Percentiles rank a stretch among this genome's conserved stretches.
Evolutionary conservation across 1,284 basidiomycete genomes (phyloP).

Genomic region (Trametes sp.): DNA sequence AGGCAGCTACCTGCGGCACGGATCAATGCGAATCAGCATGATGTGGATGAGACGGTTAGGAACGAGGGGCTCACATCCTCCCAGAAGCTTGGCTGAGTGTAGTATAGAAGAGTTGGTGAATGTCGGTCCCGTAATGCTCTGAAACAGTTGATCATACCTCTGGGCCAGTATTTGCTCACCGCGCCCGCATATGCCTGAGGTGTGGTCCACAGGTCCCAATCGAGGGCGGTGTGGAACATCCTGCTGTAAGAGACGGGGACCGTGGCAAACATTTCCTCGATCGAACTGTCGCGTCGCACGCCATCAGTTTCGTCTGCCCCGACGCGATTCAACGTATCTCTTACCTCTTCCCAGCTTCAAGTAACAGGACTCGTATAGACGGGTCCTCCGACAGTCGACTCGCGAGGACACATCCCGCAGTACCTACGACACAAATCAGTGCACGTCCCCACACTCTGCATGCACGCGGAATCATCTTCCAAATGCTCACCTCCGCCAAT

Average conservation of each 20-base stretch:
- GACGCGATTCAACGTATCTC: slow-evolving; percentile 10
- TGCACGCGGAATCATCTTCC: neutral
- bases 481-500: slow-evolving; percentile 62
- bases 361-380: slow-evolving; percentile 60
- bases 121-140: no score
- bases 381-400: slow-evolving; percentile 68
- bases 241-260: slow-evolving; percentile 36
- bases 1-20: slow-evolving; percentile 61
- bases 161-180: slow-evolving; percentile 62
- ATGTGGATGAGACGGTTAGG: neutral
- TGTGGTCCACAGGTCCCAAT: slow-evolving; percentile 61
- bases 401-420: slow-evolving; percentile 74
- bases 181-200: slow-evolving; percentile 58
- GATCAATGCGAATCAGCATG: neutral
- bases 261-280: slow-evolving; percentile 28
- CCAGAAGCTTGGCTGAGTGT: slow-evolving; percentile 65
- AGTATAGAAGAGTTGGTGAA: no score
- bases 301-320: neutral
- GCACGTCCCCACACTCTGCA: no score
- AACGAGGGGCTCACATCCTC: slow-evolving; percentile 65
- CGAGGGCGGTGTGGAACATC: slow-evolving; percentile 53
- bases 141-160: slow-evolving; percentile 60
- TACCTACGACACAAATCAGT: slow-evolving; percentile 50
- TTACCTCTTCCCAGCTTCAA: slow-evolving; percentile 74
- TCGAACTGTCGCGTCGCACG: slow-evolving; percentile 26